Evolutionary conservation across 805 yeast genomes (phyloP), one percentile per base, ranked within the genome.

Genomic region (Candida andamanensis): DNA sequence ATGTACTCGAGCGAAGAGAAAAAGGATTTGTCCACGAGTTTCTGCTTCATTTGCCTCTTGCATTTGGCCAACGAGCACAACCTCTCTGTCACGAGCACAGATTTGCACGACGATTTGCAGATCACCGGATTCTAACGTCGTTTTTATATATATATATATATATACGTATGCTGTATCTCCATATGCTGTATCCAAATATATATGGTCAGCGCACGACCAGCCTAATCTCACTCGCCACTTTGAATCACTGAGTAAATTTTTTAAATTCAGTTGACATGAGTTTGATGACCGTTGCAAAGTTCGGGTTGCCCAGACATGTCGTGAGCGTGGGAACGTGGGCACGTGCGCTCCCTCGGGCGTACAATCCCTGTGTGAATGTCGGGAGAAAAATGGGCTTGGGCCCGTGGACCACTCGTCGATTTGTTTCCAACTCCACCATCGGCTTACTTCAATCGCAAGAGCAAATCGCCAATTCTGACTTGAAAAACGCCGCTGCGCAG

Each of bases 391-490:
- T 14, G 14, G 20, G 17, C 29, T 17, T 6, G 15, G 4, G 4
- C 3, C 2, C 13, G 10, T 16, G 16, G 15, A 24, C 9, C 12
- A 25, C 32, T 14, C 8, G 11, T 12, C 26, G 42, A 19, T 6
- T 16, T 4, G 41, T 34, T 10, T 38, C 45, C 8, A 41, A 32
- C 19, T 33, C 42, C 13, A 38, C 45, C 15, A 34, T 41, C 14
- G 26, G 40, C 20, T 42, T 56, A 35, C 56, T 66, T 21, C 66
- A 61, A 35, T 39, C 58, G 3, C 67, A 78, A 51, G 99, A 92
- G 57, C 86, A 82, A 53, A 66, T 70, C n/a, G 99, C 99, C 25
- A 92, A 92, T 58, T 63, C 72, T 39, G 80, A 83, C 35, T 58
- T 85, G 28, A 58, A 67, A 29, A 81, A 85, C 55, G 73, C 97